Evolutionary conservation across 1,284 basidiomycete genomes (phyloP).

Genomic region (Irpex lacteus): DNA sequence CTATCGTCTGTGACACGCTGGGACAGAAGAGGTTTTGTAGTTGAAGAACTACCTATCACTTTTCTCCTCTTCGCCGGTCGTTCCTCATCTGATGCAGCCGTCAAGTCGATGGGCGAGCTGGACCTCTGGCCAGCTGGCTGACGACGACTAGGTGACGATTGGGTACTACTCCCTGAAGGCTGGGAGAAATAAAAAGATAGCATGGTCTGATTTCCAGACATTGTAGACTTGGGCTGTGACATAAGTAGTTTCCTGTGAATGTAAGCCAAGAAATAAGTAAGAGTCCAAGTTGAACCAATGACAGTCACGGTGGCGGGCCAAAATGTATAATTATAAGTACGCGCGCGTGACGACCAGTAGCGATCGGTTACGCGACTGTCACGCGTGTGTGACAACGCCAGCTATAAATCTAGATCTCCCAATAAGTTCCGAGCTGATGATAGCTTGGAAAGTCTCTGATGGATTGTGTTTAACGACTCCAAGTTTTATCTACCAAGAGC

Average conservation of each 20-base stretch:
- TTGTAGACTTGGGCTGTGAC: neutral
- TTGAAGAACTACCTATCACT: conserved; percentile 25
- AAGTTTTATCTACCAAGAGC: too few relatives aligned
- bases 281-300: neutral
- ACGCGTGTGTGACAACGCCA: neutral
- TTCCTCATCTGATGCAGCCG: conserved; percentile 20
- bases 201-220: conserved; percentile 27
- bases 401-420: neutral
- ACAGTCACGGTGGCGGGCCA: too few relatives aligned
- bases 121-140: conserved; percentile 20
- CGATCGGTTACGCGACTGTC: neutral
- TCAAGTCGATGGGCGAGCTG: conserved; percentile 27
- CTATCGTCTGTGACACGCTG: neutral
- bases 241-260: neutral
- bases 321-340: neutral
- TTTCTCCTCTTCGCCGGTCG: conserved; percentile 35
- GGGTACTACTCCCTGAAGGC: conserved; percentile 14
- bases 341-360: neutral
- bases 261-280: neutral
- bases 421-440: too few relatives aligned
- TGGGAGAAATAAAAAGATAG: conserved; percentile 59
- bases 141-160: conserved; percentile 15
- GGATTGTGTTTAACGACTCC: too few relatives aligned
- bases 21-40: neutral
- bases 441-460: too few relatives aligned